Base-by-base conservation (phyloP, 371 early-diverging fungal genomes). In the Zychaea mexicana region DNA sequence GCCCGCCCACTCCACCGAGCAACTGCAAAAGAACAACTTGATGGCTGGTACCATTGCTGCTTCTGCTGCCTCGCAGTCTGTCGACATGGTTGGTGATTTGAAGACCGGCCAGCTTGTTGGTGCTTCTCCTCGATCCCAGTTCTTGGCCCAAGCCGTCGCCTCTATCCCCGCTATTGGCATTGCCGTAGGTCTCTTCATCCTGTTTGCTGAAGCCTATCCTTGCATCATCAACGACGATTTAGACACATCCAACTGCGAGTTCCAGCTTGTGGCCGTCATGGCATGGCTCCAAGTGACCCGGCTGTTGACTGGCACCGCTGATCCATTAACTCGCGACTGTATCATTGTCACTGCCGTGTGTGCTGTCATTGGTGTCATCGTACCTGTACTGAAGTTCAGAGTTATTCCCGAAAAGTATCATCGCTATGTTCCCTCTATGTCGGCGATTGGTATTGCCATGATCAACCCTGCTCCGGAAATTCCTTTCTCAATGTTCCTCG, bases 401-500 rank as follows among this genome's bases (percentile, higher is more conserved):
- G 49, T 78, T 15, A 57, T 88, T n/a, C 87, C 88, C 31, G 46
- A 78, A 54, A 75, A 79, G 64, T 84, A 78, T 60, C 82, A 81
- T 45, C 71, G 72, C 36, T 85, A 71, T 66, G 71, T 85, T 71
- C 83, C 88, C 60, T 90, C 89, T 64, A 52, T 85, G 61, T 82
- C 80, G 63, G 89, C 92, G 39, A 70, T 90, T 22, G 92, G 92
- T 66, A 78, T 92, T 57, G 87, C 88, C 49, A 80, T 90, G 71
- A 85, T 91, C 52, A 90, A 86, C 65, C 76, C 85, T 39, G 67
- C 72, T 8, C 84, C 86, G 26, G 84, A 83, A 55, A 71, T 84
- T 27, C 81, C 87, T 21, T 46, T 86, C 26, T 82, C 89, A 33
- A 87, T 88, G 87, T 70, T 86, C 57, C 71, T 84, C 26, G 92